Base-by-base conservation (phyloP, 768 basidiomycete genomes). In the Saitozyma podzolica region DNA sequence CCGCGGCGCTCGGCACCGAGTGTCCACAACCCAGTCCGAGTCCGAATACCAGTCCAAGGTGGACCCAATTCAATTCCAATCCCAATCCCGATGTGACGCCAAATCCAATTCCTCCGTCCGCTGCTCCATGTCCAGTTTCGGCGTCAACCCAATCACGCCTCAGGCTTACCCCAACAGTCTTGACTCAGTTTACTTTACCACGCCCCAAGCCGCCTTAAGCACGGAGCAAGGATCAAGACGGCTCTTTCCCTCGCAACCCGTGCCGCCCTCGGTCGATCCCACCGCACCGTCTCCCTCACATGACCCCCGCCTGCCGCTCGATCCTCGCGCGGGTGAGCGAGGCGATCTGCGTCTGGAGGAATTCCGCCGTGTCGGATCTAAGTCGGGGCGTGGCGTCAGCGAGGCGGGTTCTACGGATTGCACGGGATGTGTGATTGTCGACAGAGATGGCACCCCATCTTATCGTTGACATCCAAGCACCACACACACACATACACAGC, bases 311-410 rank as follows among this genome's bases (percentile, higher is more conserved):
- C 50, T 75, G 69, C 47, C 67, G 66, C 19, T 71, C 67, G 19
- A 70, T 65, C 43, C 72, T 64, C 41, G 72, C 63, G 41, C 63
- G 58, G 7, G 69, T 72, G 54, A 78, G 58, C 43, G 53, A 39
- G 4, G 54, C 66, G 17, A 76, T 65, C 57, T 76, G 70, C 41
- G 71, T 64, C 17, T 54, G 10, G 17, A 77, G 52, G 66, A 77
- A 75, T 6, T 77, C 75, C 10, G 61, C 64, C 16, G 67, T 69
- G 45, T 75, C 73, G 14, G 67, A 63, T 60, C 74, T 73, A 29
- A 29, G 29, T 29, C 29, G 29, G 29, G 29, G 29, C 29, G 29
- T 29, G 29, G 29, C 29, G 29, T 29, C 29, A 29, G 29, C 29
- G 29, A 29, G 2, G 2, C 29, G 29, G 29, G 29, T 5, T 29